Conservation (phyloP, 1,284 basidiomycete species). For the Hemileia vastatrix region DNA sequence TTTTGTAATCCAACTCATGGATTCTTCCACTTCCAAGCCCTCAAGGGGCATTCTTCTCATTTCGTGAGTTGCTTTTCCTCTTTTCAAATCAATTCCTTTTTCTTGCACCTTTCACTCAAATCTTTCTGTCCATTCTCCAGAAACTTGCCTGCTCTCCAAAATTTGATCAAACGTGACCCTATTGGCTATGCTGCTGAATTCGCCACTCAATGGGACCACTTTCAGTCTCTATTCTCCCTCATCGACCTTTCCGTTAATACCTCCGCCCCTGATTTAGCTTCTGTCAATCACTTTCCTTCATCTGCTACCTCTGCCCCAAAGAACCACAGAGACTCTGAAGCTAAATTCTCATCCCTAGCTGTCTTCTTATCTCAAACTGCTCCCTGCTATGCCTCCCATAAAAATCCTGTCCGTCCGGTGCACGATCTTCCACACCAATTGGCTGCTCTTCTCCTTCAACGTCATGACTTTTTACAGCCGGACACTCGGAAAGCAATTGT, state of each 20-base stretch:
- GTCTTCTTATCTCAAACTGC: constrained; percentile 54
- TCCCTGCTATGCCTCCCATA: constrained; percentile 79
- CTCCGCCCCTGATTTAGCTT: constrained; percentile 22
- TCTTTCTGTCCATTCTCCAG: too few relatives aligned
- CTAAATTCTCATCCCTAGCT: constrained; percentile 53
- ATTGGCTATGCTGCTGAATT: constrained; percentile 90
- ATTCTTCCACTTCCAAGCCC: too few relatives aligned
- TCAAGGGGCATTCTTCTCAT: too few relatives aligned
- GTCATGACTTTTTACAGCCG: constrained; percentile 60
- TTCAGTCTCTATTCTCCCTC: constrained; percentile 74
- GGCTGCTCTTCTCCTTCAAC: constrained; percentile 61
- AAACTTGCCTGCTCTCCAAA: constrained; percentile 67
- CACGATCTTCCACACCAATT: constrained; percentile 69
- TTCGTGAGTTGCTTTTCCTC: too few relatives aligned
- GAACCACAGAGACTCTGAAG: constrained; percentile 57
- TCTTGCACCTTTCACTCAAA: too few relatives aligned
- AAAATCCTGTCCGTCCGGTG: constrained; percentile 37
- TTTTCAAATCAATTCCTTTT: too few relatives aligned
- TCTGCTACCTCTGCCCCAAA: constrained; percentile 21
- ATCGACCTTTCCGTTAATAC: constrained; percentile 52
- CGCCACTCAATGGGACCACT: constrained; percentile 96
- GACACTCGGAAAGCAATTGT: constrained; percentile 74
- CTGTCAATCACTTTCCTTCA: constrained; percentile 2
- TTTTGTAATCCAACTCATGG: too few relatives aligned
- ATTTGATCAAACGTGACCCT: constrained; percentile 87